Evolutionary conservation across 352 stramenopile species (phyloP).

Genomic region (Globisporangium cylindrosporum): DNA sequence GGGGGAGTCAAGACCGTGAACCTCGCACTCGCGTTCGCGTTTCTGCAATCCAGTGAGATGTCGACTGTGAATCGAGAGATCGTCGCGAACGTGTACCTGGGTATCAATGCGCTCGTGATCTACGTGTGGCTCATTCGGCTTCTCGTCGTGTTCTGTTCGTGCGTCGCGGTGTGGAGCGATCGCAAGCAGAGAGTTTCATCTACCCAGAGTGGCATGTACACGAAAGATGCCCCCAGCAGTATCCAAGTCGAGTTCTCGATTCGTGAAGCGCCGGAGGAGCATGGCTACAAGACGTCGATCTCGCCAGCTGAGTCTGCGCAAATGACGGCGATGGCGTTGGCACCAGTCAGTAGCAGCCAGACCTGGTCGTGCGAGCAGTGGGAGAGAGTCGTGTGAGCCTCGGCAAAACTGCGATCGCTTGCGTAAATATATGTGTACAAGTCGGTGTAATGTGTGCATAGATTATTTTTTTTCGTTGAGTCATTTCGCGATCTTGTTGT

Average conservation of each 20-base stretch:
- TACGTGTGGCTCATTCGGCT: constrained; percentile 29
- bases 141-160: constrained; percentile 23
- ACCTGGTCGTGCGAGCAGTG: constrained; percentile 12
- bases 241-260: background rate
- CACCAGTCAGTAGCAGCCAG: constrained; percentile 31
- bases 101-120: constrained; percentile 29
- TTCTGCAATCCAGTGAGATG: constrained; percentile 24
- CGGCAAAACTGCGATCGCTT: background rate
- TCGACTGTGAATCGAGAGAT: constrained; percentile 13
- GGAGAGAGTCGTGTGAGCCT: constrained; percentile 9
- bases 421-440: background rate
- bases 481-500: background rate
- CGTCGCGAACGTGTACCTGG: constrained; percentile 28
- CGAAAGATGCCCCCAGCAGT: background rate
- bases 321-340: constrained; percentile 28
- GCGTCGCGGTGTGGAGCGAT: constrained; percentile 13
- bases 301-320: constrained; percentile 27
- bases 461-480: background rate
- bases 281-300: constrained; percentile 17
- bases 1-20: constrained; percentile 31
- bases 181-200: constrained; percentile 1
- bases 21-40: constrained; percentile 32
- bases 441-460: background rate
- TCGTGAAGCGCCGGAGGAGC: background rate
- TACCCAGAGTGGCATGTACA: background rate